Conservation (phyloP, 2,329 filamentous ascomycete species). For the Pseudogymnoascus sp. region DNA sequence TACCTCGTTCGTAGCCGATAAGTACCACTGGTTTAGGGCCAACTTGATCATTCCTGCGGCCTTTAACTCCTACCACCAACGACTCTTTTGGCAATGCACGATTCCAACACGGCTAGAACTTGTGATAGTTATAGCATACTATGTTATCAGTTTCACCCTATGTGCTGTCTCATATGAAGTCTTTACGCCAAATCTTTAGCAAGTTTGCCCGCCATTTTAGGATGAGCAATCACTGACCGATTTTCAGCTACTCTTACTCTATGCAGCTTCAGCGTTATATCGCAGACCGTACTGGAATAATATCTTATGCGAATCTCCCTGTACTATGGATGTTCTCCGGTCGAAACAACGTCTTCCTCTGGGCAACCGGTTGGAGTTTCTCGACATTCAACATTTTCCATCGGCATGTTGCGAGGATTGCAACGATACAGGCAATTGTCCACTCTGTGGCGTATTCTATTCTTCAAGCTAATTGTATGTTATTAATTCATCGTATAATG, state of each 20-base stretch:
- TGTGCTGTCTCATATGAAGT: constrained; percentile 32
- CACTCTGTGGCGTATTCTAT: constrained; percentile 53
- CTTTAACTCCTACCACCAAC: neutral
- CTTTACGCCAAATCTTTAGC: constrained; percentile 18
- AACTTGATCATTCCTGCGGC: constrained; percentile 5
- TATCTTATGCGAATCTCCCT: constrained; percentile 56
- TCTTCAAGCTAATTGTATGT: constrained; percentile 29
- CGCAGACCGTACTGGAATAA: constrained; percentile 54
- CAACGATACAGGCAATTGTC: constrained; percentile 52
- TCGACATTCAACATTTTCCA: constrained; percentile 60
- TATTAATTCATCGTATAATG: constrained; percentile 31
- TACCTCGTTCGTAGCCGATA: neutral
- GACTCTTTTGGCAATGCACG: constrained; percentile 27
- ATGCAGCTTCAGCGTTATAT: constrained; percentile 44
- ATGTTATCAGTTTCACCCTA: constrained; percentile 32
- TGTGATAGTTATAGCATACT: constrained; percentile 32
- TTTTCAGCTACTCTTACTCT: constrained; percentile 28
- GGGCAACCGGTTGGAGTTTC: constrained; percentile 62
- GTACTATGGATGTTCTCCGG: constrained; percentile 59
- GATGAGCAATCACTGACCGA: neutral
- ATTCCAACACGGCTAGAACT: constrained; percentile 38
- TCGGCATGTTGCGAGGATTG: constrained; percentile 55
- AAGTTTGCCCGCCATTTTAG: neutral
- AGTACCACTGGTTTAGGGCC: constrained; percentile 2
- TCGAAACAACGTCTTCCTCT: constrained; percentile 58